These are phyloP conservation scores for Rhynchospora pubera DNA, from an alignment of 176 grass and related monocot genomes.

Conservation along the genomic window DNA sequence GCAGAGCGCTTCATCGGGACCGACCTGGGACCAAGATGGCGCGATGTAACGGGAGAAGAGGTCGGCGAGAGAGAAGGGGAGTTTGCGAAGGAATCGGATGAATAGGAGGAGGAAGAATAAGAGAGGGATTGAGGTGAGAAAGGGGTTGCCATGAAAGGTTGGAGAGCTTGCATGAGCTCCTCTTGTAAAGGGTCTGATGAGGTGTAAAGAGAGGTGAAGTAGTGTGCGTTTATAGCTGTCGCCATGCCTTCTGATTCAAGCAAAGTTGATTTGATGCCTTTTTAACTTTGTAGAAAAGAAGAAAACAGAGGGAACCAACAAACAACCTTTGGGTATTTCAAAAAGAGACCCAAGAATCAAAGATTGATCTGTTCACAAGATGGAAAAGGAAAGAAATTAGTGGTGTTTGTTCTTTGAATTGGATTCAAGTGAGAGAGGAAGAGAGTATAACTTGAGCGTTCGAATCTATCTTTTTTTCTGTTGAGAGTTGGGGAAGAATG, in stretches of 20 bases:
- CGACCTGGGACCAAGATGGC: conserved; percentile 17
- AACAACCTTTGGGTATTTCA: neutral
- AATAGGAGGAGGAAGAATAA: neutral
- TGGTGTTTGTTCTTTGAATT: neutral
- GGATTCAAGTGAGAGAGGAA: neutral
- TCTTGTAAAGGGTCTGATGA: conserved; percentile 25
- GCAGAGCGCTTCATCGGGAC: conserved; percentile 59
- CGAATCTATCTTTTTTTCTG: neutral
- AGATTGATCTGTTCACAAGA: neutral
- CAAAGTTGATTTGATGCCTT: conserved; percentile 20
- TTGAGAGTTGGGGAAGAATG: conserved; percentile 16
- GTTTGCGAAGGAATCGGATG: conserved; percentile 17
- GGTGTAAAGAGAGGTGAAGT: neutral
- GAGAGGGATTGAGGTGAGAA: neutral
- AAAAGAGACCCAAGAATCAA: neutral
- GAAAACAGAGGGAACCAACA: neutral
- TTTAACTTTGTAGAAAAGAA: neutral
- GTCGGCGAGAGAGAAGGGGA: conserved; percentile 29
- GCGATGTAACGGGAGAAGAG: conserved; percentile 9
- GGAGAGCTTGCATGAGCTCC: conserved; percentile 39
- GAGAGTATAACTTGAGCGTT: neutral
- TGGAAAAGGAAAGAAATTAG: conserved; percentile 11
- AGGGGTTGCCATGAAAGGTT: conserved; percentile 10
- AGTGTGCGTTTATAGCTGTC: conserved; percentile 41
- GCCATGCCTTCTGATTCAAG: conserved; percentile 40